Percentiles rank a stretch among this genome's conserved stretches.
Conservation (phyloP, 495 filamentous ascomycete genomes). For the Podospora pseudocomata region DNA sequence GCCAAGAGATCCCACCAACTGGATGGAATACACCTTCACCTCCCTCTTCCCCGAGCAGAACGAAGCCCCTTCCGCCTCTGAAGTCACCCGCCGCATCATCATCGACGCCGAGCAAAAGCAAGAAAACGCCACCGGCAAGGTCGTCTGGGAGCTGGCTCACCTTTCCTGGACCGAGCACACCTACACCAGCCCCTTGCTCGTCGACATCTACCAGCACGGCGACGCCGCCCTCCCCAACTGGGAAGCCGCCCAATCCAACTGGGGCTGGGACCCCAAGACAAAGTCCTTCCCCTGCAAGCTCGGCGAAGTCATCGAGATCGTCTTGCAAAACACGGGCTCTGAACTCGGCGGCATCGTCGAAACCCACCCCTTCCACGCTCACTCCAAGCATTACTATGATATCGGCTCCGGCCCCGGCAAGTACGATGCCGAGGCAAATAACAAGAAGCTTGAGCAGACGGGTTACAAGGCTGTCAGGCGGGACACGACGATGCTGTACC, state of each 20-base stretch:
- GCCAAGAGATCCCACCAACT: conserved; percentile 39
- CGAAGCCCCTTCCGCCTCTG: conserved; percentile 38
- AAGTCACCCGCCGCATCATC: conserved; percentile 54
- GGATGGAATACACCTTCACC: conserved; percentile 54
- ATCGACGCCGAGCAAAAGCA: conserved; percentile 36
- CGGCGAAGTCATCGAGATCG: conserved; percentile 61
- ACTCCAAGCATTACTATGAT: conserved; percentile 58
- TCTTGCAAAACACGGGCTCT: conserved; percentile 52
- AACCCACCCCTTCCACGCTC: conserved; percentile 58
- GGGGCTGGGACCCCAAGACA: conserved; percentile 52
- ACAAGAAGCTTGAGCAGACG: conserved; percentile 38
- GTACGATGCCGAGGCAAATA: conserved; percentile 52
- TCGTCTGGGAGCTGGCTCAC: conserved; percentile 25
- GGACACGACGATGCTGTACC: conserved; percentile 56
- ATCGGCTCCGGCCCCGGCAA: conserved; percentile 54
- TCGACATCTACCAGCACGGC: conserved; percentile 52
- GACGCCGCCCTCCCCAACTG: conserved; percentile 39
- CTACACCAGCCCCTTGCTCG: conserved; percentile 48
- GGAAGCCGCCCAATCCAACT: conserved; percentile 40
- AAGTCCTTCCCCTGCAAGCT: conserved; percentile 51
- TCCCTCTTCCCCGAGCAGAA: conserved; percentile 40
- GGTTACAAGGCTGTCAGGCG: conserved; percentile 44
- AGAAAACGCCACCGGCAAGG: conserved; percentile 17
- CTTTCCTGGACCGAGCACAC: conserved; percentile 48
- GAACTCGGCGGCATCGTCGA: conserved; percentile 45